Evolutionary conservation across 306 rosid species (phyloP), one percentile per base, ranked within the genome.

Genomic region (Oemleria cerasiformis): DNA sequence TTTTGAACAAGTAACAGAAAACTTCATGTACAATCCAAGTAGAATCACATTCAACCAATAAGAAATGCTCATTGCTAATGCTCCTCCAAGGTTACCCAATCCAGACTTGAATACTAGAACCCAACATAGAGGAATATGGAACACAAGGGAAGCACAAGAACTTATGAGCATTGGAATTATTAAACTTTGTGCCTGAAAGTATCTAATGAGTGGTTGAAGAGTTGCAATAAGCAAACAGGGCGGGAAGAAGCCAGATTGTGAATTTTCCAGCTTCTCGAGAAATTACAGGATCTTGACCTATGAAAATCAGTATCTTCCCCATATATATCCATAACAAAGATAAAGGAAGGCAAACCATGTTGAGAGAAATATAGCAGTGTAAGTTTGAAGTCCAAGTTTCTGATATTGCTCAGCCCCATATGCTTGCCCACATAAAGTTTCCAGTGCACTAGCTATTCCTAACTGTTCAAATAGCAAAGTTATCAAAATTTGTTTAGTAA

Each of bases 241-340:
- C 80, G 23, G 89, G 91, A 76, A 86, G 7, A 71, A 88, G 94
- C 84, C 87, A 82, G 1, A 67, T 58, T 38, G 57, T 44, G 82
- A 88, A 84, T 59, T 65, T 80, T 0, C 89, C 91, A 15, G 89
- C 94, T 80, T 84, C 91, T 0, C 51, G 83, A 13, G 94, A 76
- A 74, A 86, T 88, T 12, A 74, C 73, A 78, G 94, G 86, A 70
- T 88, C 94, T 76, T 84, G 94, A 34, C 91, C 94, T 13, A 80
- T 57, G 56, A 74, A 84, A 49, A 75, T 40, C 59, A 88, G 83
- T 64, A 88, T 51, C 25, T 40, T 70, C 67, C 57, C 91, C 65
- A 86, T 80, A 80, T 25, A 40, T 45, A 82, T 68, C 89, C 91
- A 88, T 65, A 80, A 38, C 9, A 82, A 20, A 76, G 83, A 78